Base-by-base conservation (phyloP, 2,329 filamentous ascomycete species). In the Blastomyces silverae region DNA sequence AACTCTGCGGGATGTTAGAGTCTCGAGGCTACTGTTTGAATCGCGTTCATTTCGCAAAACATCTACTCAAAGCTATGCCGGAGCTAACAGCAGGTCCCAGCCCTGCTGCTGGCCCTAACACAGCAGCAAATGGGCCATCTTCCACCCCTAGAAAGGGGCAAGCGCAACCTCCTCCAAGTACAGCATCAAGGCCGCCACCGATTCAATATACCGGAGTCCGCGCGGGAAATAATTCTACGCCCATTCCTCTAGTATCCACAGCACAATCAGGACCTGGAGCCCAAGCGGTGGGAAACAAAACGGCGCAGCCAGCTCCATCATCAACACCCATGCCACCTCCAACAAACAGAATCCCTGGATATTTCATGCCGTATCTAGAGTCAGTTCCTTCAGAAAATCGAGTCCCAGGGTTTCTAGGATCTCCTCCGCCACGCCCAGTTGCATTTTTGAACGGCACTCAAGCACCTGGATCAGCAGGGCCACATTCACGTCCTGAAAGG, bases 1-100 rank as follows among this genome's bases (percentile, higher is more conserved):
- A 83, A 61, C 72, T 86, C 2, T 87, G 84, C 69, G 79, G 83
- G 66, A 75, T 77, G 57, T 72, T 86, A 5, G 84, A 87, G 66
- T 70, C 68, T 1, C 77, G 77, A 68, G 81, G 80, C 0, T 73
- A 84, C 20, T 75, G 72, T 42, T 75, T 86, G 44, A 81, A 85
- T 67, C 77, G 83, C 63, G 79, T 81, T 6, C 73, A 77, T 0
- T 82, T 87, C 68, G 84, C 84, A 13, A 78, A 81, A 67, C 79
- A 78, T 66, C 71, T 87, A 20, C 75, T 75, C 42, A 71, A 68
- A 59, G 69, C 69, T 60, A 70, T 76, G 20, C 73, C 73, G 20
- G 70, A 72, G 64, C 65, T 73, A 28, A 58, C 64, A 22, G 61
- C 56, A 39, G 61, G 53, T 57, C 46, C 65, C 37, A 15, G 20